Evolutionary conservation across 2,329 filamentous ascomycete genomes (phyloP), one percentile per base, ranked within the genome.

Genomic region (Cordyceps cateniannulata): DNA sequence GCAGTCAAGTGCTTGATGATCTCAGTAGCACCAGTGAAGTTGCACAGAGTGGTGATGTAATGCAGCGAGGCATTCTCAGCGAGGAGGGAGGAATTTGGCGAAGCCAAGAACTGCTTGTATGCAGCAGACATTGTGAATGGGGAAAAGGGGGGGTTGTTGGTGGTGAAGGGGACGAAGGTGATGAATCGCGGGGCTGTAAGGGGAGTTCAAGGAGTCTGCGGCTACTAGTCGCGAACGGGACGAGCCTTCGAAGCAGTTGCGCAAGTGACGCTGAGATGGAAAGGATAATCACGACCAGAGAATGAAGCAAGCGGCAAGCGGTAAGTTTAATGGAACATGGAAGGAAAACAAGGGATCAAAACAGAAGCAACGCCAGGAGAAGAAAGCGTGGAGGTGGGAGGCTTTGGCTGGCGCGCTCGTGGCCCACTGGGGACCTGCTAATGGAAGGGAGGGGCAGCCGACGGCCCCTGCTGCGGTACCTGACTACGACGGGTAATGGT

Each of bases 11-110:
- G 93, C 77, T 91, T 92, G 76, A 93, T 79, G 73, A 99, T 91
- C 51, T 90, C 85, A 56, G 86, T 81, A 51, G 88, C 75, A 66
- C 90, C 86, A 64, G 82, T 80, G 71, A 96, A 80, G 65, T 85
- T 85, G 38, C 87, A 91, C 14, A 92, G 88, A 8, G 93, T 96
- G 60, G 93, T 91, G 73, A 98, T 88, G 79, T 98, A 99, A 79
- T 93, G 86, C 67, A 93, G 77, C 49, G 88, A 84, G 62, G 88
- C 87, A 73, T 87, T 81, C 59, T 82, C 76, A 40, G 86, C 81
- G 69, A 93, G 78, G 61, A 83, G 76, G 60, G 84, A 82, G 60
- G 85, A 76, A 74, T 77, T 86, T 64, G 88, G 88, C 64, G 84
- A 79, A 69, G 83, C 80, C 60, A 93, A 80, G 73, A 92, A 93